Evolutionary conservation across 495 filamentous ascomycete species (phyloP).

Genomic region (Podospora pseudocomata): DNA sequence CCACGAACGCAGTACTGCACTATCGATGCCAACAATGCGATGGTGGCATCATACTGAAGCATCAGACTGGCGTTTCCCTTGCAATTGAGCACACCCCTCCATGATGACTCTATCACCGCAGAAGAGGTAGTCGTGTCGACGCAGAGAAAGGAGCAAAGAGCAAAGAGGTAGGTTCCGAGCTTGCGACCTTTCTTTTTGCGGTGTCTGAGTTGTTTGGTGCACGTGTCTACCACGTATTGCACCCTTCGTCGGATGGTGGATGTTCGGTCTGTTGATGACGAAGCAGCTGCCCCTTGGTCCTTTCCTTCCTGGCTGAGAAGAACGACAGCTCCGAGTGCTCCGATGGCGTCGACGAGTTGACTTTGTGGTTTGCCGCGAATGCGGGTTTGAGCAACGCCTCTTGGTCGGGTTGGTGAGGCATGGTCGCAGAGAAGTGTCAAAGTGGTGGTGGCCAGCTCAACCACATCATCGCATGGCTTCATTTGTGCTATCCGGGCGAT

Average conservation of each 20-base stretch:
- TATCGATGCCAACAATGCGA: slow-evolving; percentile 22
- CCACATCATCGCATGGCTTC: slow-evolving; percentile 31
- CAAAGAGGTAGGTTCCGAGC: slow-evolving; percentile 29
- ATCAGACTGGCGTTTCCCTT: slow-evolving; percentile 9
- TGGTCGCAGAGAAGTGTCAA: slow-evolving; percentile 36
- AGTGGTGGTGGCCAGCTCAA: slow-evolving; percentile 34
- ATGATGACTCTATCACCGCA: slow-evolving; percentile 16
- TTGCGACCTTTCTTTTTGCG: slow-evolving; percentile 14
- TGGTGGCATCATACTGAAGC: slow-evolving; percentile 29
- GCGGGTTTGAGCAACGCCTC: slow-evolving; percentile 16
- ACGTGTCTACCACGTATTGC: slow-evolving; percentile 17
- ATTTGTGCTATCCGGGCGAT: slow-evolving; percentile 29
- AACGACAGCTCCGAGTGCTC: slow-evolving; percentile 23
- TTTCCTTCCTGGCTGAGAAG: slow-evolving; percentile 21
- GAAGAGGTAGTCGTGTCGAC: slow-evolving; percentile 7
- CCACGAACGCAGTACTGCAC: slow-evolving; percentile 26
- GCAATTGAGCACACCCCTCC: slow-evolving; percentile 16
- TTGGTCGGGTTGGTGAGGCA: slow-evolving; percentile 10
- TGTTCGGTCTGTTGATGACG: neutral
- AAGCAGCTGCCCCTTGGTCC: neutral
- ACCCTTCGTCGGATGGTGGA: slow-evolving; percentile 21
- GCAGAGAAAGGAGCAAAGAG: slow-evolving; percentile 27
- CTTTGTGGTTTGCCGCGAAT: slow-evolving; percentile 19
- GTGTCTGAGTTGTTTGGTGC: slow-evolving; percentile 12
- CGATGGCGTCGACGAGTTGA: slow-evolving; percentile 16